phyloP scores from a whole-genome alignment of 139 green algal genomes.

The Volvox africanus region DNA sequence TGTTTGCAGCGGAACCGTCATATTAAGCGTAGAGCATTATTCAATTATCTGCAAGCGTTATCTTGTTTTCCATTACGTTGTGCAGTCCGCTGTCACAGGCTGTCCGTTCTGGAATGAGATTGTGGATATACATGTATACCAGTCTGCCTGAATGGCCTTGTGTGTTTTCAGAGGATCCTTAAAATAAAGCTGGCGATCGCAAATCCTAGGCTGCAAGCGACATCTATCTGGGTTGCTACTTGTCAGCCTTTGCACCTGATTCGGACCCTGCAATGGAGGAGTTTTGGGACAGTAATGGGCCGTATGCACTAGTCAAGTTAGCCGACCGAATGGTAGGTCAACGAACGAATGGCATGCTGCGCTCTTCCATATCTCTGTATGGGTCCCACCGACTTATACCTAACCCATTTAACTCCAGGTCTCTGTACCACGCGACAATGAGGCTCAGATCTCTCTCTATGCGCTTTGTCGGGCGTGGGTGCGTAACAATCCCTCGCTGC shows the following conservation, averaged over 20 bases:
- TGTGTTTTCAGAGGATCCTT: background rate
- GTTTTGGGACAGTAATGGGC: background rate
- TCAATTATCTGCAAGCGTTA: no score
- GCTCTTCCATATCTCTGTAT: background rate
- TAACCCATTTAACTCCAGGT: background rate
- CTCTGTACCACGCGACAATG: background rate
- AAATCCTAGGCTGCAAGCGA: background rate
- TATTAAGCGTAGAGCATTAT: background rate
- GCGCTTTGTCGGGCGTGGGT: slow-evolving; percentile 44
- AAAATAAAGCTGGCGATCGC: background rate
- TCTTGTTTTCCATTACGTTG: background rate
- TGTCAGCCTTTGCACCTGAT: background rate
- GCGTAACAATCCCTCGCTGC: slow-evolving; percentile 19
- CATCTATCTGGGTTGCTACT: background rate
- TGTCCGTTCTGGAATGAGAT: background rate
- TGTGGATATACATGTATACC: background rate
- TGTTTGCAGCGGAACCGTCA: background rate
- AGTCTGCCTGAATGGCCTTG: background rate
- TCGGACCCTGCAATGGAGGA: slow-evolving; percentile 12
- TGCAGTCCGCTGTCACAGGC: background rate
- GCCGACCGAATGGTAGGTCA: background rate
- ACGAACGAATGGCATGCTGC: background rate
- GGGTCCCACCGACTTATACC: background rate
- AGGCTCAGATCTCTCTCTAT: slow-evolving; percentile 29
- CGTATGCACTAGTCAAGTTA: background rate